Conservation (phyloP, 768 basidiomycete species). For the Cyathus striatus region DNA sequence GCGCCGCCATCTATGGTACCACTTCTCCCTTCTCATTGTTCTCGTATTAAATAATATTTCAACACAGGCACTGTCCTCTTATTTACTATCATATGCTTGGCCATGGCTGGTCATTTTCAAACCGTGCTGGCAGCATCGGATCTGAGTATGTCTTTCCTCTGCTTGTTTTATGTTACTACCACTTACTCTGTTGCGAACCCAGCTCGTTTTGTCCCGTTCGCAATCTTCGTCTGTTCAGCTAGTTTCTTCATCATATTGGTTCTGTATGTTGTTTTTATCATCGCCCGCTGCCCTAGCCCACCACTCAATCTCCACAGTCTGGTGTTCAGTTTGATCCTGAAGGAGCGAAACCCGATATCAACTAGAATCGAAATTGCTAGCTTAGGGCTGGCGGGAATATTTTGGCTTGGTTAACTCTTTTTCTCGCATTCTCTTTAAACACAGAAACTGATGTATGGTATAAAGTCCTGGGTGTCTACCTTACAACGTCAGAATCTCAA, state of each 20-base stretch:
- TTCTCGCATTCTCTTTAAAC: slow-evolving; percentile 1
- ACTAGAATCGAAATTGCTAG: slow-evolving; percentile 73
- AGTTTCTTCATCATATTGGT: slow-evolving; percentile 64
- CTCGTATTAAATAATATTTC: too few species aligned
- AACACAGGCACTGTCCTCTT: slow-evolving; percentile 57
- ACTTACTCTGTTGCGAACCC: slow-evolving; percentile 4
- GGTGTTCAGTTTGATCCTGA: slow-evolving; percentile 57
- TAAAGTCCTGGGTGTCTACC: slow-evolving; percentile 70
- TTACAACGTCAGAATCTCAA: slow-evolving; percentile 72
- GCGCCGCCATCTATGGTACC: slow-evolving; percentile 63
- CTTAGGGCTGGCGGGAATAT: slow-evolving; percentile 63
- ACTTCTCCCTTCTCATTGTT: slow-evolving; percentile 2
- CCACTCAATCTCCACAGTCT: slow-evolving; percentile 33
- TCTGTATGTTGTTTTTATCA: slow-evolving; percentile 42
- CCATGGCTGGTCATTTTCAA: slow-evolving; percentile 76
- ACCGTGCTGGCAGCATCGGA: slow-evolving; percentile 66
- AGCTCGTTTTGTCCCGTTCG: slow-evolving; percentile 87
- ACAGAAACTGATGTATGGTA: slow-evolving; percentile 9
- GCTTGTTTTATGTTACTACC: slow-evolving; percentile 7
- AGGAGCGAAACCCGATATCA: slow-evolving; percentile 71
- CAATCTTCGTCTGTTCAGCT: slow-evolving; percentile 72
- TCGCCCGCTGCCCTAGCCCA: neutral
- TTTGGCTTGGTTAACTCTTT: slow-evolving; percentile 62
- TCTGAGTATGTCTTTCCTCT: slow-evolving; percentile 53
- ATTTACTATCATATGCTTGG: slow-evolving; percentile 77